phyloP scores from a whole-genome alignment of 345 rosid species.

The Arabidopsis thaliana region TAIR10.1 NC_003070.9:22494001-22494500 shows the following conservation, averaged over 20 bases:
- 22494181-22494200: constrained; percentile 98
- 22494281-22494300: constrained; percentile 76
- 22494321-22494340: constrained; percentile 82
- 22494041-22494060: constrained; percentile 73
- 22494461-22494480: constrained; percentile 70
- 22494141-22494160: constrained; percentile 92
- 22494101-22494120: constrained; percentile 57
- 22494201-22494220: constrained; percentile 48
- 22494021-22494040: constrained; percentile 74
- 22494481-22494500: constrained; percentile 54
- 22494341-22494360: constrained; percentile 74
- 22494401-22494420: constrained; percentile 44
- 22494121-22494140: constrained; percentile 83
- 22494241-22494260: constrained; percentile 45
- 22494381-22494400: constrained; percentile 70
- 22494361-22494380: constrained; percentile 60
- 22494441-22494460: constrained; percentile 45
- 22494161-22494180: constrained; percentile 91
- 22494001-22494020: constrained; percentile 87
- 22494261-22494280: constrained; percentile 67
- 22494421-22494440: constrained; percentile 66
- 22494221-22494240: constrained; percentile 48
- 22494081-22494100: constrained; percentile 61
- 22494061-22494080: constrained; percentile 77
- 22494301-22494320: constrained; percentile 70